Evolutionary conservation across 2,329 filamentous ascomycete genomes (phyloP), one percentile per base, ranked within the genome.

Genomic region (Chrysoporthe austroafricana): DNA sequence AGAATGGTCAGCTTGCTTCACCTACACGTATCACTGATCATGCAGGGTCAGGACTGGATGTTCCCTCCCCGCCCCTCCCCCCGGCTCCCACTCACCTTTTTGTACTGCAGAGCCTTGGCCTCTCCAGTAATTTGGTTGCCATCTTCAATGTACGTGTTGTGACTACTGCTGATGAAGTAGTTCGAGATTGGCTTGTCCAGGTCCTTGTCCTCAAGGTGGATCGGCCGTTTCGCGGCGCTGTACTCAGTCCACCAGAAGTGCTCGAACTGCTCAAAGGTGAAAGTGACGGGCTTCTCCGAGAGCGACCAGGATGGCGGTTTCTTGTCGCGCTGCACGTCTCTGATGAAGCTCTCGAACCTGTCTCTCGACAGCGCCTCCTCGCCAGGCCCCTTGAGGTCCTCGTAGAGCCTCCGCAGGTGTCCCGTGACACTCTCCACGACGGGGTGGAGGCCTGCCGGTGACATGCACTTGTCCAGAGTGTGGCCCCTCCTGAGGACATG

Each of bases 81-180:
- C 26, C 26, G 21, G 9, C 6, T 32, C 1, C 14, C 4, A 60
- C 68, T 59, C 4, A 52, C 68, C 76, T 89, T 88, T 72, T 85
- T 90, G 79, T 97, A 97, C 18, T 90, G 88, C 66, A 94, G 89
- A 0, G 90, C 88, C 42, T 90, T 93, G 69, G 91, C 90, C 66
- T 88, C 87, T 56, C 93, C 93, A 69, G 88, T 90, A 50, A 96
- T 83, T 78, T 97, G 95, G 73, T 97, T 94, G 1, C 94, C 94
- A 1, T 90, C 90, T n/a, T 58, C 66, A 52, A 97, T 83, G 77
- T 97, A 97, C 0, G 94, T 97, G 76, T 97, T 97, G 81, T 97
- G 94, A 75, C 93, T 97, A 72, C 93, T 96, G 70, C 91, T 97
- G 77, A 97, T 94, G 78, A 93, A 97, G 81, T 97, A 97, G 76